Base-by-base conservation (phyloP, 331 rosid genomes). In the Pyracantha coccinea region DNA sequence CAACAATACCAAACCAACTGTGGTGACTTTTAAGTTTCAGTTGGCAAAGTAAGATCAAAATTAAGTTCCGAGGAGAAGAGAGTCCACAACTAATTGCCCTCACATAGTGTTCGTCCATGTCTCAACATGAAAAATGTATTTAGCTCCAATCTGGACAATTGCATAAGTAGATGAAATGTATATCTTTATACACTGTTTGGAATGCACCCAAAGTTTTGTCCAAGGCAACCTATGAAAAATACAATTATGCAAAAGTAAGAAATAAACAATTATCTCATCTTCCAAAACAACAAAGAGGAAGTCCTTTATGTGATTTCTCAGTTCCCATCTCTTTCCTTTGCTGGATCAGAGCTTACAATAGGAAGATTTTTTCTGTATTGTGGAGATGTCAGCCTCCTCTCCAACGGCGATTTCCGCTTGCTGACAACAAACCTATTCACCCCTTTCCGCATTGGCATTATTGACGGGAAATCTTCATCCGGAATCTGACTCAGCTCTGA, bases 381-480 rank as follows among this genome's bases (percentile, higher is more conserved):
- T 35, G 96, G 95, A 62, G 99, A 90, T 19, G 97, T 89, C 80
- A 91, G 82, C 86, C 99, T 91, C 86, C 99, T 88, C 71, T 94
- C 99, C 68, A 91, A 72, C 23, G 99, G 97, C 2, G 97, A 92
- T 88, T 94, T 94, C 80, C 99, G 85, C 88, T 94, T 94, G 86
- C 97, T 92, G 66, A 94, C 93, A 19, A 94, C 99, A 77, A 94
- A 94, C 77, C 99, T 85, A 74, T 94, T 94, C 78, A 94, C 98
- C 61, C 99, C 99, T 88, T 87, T 92, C 23, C 97, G 94, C 99
- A 91, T 91, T 4, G 99, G 99, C 99, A 94, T 94, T 78, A 94
- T 94, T 1, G 97, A 91, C 2, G 98, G 98, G 83, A 94, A 94
- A 84, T 94, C 98, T 81, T 94, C 98, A 32, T 91, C 98, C 0